Evolutionary conservation across 2,329 filamentous ascomycete species (phyloP).

Genomic region (Aspergillus eucalypticola): DNA sequence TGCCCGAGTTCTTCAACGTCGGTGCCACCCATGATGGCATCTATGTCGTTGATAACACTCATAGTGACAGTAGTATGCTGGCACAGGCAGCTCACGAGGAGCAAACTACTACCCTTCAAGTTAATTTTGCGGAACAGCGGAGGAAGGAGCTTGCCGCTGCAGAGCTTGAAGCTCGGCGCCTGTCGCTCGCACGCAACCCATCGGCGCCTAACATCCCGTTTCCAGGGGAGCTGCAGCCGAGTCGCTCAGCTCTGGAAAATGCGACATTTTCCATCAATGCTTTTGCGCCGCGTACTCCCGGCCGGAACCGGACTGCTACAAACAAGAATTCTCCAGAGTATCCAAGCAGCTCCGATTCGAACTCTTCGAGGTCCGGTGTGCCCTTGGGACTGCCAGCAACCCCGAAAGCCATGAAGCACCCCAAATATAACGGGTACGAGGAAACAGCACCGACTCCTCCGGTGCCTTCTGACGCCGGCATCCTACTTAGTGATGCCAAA

Average conservation of each 20-base stretch:
- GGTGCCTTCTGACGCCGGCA: conserved; percentile 52
- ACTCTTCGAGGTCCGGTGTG: conserved; percentile 46
- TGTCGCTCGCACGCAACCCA: conserved; percentile 77
- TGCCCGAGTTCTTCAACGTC: conserved; percentile 12
- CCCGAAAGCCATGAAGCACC: conserved; percentile 84
- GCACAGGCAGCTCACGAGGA: conserved; percentile 27
- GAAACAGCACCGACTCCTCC: conserved; percentile 55
- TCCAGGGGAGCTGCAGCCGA: conserved; percentile 57
- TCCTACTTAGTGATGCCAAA: conserved; percentile 37
- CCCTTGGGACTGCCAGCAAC: conserved; percentile 83
- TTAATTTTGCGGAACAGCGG: conserved; percentile 60
- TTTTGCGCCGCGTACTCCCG: conserved; percentile 36
- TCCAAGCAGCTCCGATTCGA: conserved; percentile 42
- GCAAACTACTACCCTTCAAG: conserved; percentile 23
- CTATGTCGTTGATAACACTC: conserved; percentile 9
- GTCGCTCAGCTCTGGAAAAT: conserved; percentile 48
- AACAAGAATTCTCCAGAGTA: conserved; percentile 42
- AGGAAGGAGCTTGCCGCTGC: conserved; percentile 76
- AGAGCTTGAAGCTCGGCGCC: conserved; percentile 83
- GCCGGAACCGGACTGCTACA: conserved; percentile 35
- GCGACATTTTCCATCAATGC: conserved; percentile 39
- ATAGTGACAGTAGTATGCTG: neutral
- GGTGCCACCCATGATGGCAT: conserved; percentile 14
- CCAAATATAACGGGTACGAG: conserved; percentile 58
- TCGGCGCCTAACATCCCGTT: conserved; percentile 79